Evolutionary conservation across 2,329 filamentous ascomycete species (phyloP), one percentile per base, ranked within the genome.

Genomic region (Aspergillus versicolor): DNA sequence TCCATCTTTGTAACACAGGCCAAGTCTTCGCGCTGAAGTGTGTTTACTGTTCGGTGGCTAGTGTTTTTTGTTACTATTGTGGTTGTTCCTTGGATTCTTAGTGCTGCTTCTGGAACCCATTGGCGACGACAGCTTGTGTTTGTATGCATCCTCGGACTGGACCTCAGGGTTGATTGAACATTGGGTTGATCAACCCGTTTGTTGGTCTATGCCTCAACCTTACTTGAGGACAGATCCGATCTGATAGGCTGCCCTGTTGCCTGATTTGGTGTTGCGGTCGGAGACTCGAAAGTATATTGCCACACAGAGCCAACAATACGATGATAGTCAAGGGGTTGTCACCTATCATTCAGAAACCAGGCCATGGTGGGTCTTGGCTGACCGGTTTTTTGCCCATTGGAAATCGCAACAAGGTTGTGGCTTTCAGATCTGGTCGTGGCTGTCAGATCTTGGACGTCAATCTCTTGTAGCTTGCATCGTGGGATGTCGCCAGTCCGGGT

Each of bases 371-470:
- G 41, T 38, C 27, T 45, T 45, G 27, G 13, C 30, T 34, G 49
- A 41, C 32, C 37, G 5, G 43, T 15, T 47, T 34, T 17, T 21
- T 24, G 24, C 32, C 12, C 15, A 46, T 24, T 34, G 22, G n/a
- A 32, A 47, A n/a, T 21, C 8, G 42, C n/a, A 52, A 48, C 43
- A 53, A 52, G 34, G 42, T 41, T 52, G 43, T 44, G 49, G 55
- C 42, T 57, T 38, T 9, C 27, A 30, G 49, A 21, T 21, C 4
- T 21, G 34, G 42, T 41, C 49, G 43, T 44, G 49, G 55, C 42
- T 57, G 30, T 9, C 27, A 30, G 49, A 57, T 57, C 44, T 56
- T 44, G 32, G 27, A 48, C 19, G 19, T n/a, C 38, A 42, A 30
- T 52, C 34, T 11, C 24, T 42, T 56, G 48, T 34, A 53, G 44